Base-by-base conservation (phyloP, 306 rosid genomes). In the Quercus suber region DNA sequence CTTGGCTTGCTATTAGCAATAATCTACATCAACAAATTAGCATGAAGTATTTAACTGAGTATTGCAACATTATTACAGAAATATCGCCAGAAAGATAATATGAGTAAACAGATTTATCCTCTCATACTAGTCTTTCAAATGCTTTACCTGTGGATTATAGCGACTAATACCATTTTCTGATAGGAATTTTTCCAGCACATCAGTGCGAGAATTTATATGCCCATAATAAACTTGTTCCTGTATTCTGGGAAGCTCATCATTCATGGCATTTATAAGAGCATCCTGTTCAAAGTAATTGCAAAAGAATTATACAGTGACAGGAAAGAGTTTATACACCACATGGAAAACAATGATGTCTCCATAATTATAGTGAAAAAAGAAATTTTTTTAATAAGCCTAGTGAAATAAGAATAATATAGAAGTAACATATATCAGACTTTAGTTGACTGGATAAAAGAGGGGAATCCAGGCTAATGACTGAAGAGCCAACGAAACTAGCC, bases 181-280 rank as follows among this genome's bases (percentile, higher is more conserved):
- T 76, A 95, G 82, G 80, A 91, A 90, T 67, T 89, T 93, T 35
- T 67, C 90, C 75, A 95, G 90, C 73, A 95, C 96, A 73, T 93
- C 94, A 71, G 98, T 95, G 77, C 60, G 87, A 76, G 98, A 88
- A 80, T 92, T 86, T 85, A 95, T 89, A 69, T 91, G 96, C 79
- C 99, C 99, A 84, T 84, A 95, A 84, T 95, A 95, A 59, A 95
- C 99, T 84, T 89, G 97, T 83, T 95, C 99, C 84, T 95, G 99
- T 81, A 95, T 87, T 83, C 94, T 92, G 51, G 94, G 92, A 75
- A 92, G 90, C 88, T 95, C 99, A 45, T 95, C 97, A 56, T 91
- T 93, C 97, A 95, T 85, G 81, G 96, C 93, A 86, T 88, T 93
- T 60, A 84, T 21, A 69, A 95, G 87, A 75, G 99, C 87, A 41